A percentile compares a stretch with the other conserved stretches of the same genome.
These are phyloP conservation scores for Verbena officinalis DNA, from an alignment of 257 asterid genomes.

Conservation along the genomic window DNA sequence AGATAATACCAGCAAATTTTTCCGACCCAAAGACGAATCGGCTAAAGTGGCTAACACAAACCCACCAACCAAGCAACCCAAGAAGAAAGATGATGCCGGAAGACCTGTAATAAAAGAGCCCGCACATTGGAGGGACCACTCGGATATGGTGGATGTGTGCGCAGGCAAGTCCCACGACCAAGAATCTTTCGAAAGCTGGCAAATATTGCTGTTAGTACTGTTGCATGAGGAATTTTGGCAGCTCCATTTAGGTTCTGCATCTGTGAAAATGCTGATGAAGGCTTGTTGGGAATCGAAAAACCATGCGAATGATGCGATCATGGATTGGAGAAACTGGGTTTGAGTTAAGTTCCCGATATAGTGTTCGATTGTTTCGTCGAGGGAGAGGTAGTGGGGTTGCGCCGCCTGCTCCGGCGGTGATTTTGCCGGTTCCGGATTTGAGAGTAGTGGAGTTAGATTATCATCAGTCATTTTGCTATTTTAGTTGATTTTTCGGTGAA, in stretches of 20 bases:
- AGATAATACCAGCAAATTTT: slow-evolving; percentile 43
- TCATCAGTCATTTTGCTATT: neutral
- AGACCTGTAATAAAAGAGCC: slow-evolving; percentile 40
- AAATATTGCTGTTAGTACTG: slow-evolving; percentile 24
- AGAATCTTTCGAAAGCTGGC: slow-evolving; percentile 35
- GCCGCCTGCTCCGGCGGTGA: neutral
- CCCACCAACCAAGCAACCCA: slow-evolving; percentile 53
- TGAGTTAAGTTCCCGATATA: slow-evolving; percentile 19
- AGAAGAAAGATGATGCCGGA: slow-evolving; percentile 58
- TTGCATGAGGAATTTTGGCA: slow-evolving; percentile 25
- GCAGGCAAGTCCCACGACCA: slow-evolving; percentile 53
- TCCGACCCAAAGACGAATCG: slow-evolving; percentile 54
- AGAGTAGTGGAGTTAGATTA: slow-evolving; percentile 7
- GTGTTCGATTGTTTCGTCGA: slow-evolving; percentile 29
- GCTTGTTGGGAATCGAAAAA: slow-evolving; percentile 61
- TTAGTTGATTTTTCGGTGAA: neutral
- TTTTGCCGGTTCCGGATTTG: neutral
- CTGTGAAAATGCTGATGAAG: slow-evolving; percentile 51
- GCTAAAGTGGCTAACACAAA: slow-evolving; percentile 40
- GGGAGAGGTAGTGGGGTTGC: neutral
- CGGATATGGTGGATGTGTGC: slow-evolving; percentile 45
- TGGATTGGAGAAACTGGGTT: slow-evolving; percentile 44
- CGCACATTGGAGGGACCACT: slow-evolving; percentile 57
- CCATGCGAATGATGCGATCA: slow-evolving; percentile 42
- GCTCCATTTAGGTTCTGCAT: slow-evolving; percentile 51